Evolutionary conservation across 1,139 yeast genomes (phyloP), one percentile per base, ranked within the genome.

Genomic region (Yamadazyma membranifaciens): DNA sequence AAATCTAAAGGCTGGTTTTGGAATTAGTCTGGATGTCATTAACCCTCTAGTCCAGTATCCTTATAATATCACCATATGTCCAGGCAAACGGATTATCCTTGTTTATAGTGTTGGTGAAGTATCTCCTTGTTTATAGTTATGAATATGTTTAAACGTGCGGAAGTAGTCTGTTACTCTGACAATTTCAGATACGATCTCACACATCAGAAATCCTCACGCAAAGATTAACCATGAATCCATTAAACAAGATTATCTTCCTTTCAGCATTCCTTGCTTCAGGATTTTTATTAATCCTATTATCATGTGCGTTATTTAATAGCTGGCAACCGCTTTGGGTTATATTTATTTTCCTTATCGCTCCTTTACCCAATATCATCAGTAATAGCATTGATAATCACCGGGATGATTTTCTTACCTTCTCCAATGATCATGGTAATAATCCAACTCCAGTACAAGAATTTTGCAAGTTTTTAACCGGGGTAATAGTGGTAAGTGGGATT

Each of bases 221-320:
- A 26, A 25, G 6, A 25, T 11, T 9, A 13, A 4, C 6, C 6
- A 63, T 64, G 69, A 73, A 78, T 45, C 87, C 92, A 31, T 68
- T 84, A 49, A 81, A 86, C 38, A 83, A 81, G 55, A 81, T 85
- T 50, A 82, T 84, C 48, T 82, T 81, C 46, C 73, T 85, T 34
- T 79, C 87, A 26, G 83, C 86, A 15, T 72, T 84, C 33, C 67
- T 85, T 34, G 91, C 94, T 1, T 65, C 83, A 7, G 94, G 94
- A 13, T 83, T 84, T 56, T 68, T 85, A n/a, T 65, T 83, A 43
- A 84, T 83, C 35, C 75, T 84, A 37, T 65, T 85, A 41, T 78
- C 87, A 49, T 83, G 92, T 61, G 91, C 92, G 9, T 68, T 85
- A 35, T 84, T 74, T 63, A 73, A 78, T 48, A 84, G 83, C 56